Percentiles rank a stretch among this genome's conserved stretches.
Conservation (phyloP, 306 rosid species). For the Comarum palustre region DNA sequence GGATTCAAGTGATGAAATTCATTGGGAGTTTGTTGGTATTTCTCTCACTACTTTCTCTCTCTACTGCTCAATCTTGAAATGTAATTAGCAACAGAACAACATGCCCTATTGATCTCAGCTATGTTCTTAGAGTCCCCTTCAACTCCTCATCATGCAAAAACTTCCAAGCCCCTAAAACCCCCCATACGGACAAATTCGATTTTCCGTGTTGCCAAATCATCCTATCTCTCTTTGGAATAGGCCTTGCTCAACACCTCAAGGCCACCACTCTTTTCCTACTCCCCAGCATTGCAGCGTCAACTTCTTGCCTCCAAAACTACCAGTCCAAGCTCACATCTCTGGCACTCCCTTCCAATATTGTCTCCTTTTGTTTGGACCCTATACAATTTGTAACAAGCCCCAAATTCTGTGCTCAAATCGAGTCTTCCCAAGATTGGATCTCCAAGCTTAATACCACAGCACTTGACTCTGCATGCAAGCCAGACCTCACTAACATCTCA, state of each 20-base stretch:
- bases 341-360: conserved; percentile 37
- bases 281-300: conserved; percentile 47
- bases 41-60: background rate
- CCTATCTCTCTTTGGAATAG: conserved; percentile 52
- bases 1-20: background rate
- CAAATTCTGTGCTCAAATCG: conserved; percentile 54
- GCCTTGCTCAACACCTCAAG: conserved; percentile 57
- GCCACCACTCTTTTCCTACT: conserved; percentile 68
- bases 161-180: conserved; percentile 26
- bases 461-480: conserved; percentile 39
- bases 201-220: conserved; percentile 53
- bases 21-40: background rate
- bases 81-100: background rate
- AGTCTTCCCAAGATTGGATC: conserved; percentile 57
- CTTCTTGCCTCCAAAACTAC: conserved; percentile 55
- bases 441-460: conserved; percentile 40
- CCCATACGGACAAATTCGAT: conserved; percentile 1
- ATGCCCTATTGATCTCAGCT: conserved; percentile 76
- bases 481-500: conserved; percentile 50
- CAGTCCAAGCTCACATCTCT: conserved; percentile 49
- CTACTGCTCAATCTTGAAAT: background rate
- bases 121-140: conserved; percentile 63
- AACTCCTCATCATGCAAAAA: conserved; percentile 46
- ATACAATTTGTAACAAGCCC: conserved; percentile 50
- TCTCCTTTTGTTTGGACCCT: conserved; percentile 50